Evolutionary conservation across 306 rosid genomes (phyloP), one percentile per base, ranked within the genome.

Genomic region (Mucuna pruriens): DNA sequence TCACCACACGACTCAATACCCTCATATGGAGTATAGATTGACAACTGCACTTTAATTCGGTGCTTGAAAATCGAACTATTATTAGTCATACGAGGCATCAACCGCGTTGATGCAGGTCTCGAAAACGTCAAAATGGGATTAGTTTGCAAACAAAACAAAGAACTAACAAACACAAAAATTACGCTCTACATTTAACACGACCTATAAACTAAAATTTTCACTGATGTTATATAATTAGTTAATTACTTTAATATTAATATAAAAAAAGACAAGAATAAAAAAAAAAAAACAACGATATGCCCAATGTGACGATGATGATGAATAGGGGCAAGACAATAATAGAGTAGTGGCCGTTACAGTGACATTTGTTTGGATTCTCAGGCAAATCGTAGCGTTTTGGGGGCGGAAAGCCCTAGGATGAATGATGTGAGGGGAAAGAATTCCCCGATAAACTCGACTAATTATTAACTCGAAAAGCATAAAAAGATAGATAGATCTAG

Each of bases 401-500:
- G 64, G 73, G 70, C 48, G 71, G 25, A 66, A 82, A 55, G 11
- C 29, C 73, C 48, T 39, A n/a, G 1, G 48, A 15, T 10, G 65
- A 60, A 61, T 26, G 40, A 61, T 29, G 15, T 2, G 36, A 25
- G 17, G 36, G 20, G 68, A 26, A 54, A 42, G 9, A 29, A 58
- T 0, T 9, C 73, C 68, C 60, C 20, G 31, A 71, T 22, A 39
- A 65, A 75, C 29, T 33, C 55, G 3, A 16, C 23, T 38, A 51
- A 38, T 52, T 7, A 23, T 77, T 46, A 67, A 55, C 9, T 13
- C 9, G 0, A 64, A 64, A 74, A 34, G 48, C 39, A 75, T 25
- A 69, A 49, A 57, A 19, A 9, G 25, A 64, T 2, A 52, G 8
- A 71, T 31, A 77, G 75, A 83, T 71, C 86, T 40, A 77, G 0